Percentiles rank a stretch among this genome's conserved stretches.
Conservation (phyloP, 495 filamentous ascomycete species). For the Haplographium delicatum region DNA sequence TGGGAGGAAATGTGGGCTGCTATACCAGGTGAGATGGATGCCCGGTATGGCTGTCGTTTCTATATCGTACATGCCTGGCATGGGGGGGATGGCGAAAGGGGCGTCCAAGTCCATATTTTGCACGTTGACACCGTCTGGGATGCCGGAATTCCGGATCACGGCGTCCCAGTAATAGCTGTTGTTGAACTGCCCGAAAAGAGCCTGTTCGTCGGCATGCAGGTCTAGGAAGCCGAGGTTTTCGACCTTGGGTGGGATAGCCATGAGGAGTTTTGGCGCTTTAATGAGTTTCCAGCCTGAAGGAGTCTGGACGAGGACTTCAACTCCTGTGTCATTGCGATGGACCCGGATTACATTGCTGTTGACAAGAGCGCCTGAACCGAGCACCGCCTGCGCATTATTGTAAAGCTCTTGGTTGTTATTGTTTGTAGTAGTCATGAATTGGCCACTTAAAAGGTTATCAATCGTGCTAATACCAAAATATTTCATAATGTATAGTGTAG, state of each 20-base stretch:
- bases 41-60: background rate
- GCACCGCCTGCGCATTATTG: constrained; percentile 26
- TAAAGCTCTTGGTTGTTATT: constrained; percentile 41
- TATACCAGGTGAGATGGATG: background rate
- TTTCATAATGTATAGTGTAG: constrained; percentile 30
- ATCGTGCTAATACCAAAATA: constrained; percentile 17
- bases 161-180: constrained; percentile 39
- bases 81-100: background rate
- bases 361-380: constrained; percentile 30
- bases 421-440: constrained; percentile 28
- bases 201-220: constrained; percentile 31
- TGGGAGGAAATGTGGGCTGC: background rate
- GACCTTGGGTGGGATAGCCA: constrained; percentile 37
- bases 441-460: constrained; percentile 7
- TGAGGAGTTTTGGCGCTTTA: constrained; percentile 40
- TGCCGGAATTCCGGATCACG: constrained; percentile 4
- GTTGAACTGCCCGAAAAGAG: constrained; percentile 36
- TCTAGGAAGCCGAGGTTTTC: constrained; percentile 32
- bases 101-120: constrained; percentile 29
- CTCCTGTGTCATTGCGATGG: constrained; percentile 20
- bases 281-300: constrained; percentile 33
- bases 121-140: constrained; percentile 15
- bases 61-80: background rate
- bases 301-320: constrained; percentile 35
- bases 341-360: constrained; percentile 28